phyloP scores from a whole-genome alignment of 2,329 filamentous ascomycete species.

The Trichoderma koningii region DNA sequence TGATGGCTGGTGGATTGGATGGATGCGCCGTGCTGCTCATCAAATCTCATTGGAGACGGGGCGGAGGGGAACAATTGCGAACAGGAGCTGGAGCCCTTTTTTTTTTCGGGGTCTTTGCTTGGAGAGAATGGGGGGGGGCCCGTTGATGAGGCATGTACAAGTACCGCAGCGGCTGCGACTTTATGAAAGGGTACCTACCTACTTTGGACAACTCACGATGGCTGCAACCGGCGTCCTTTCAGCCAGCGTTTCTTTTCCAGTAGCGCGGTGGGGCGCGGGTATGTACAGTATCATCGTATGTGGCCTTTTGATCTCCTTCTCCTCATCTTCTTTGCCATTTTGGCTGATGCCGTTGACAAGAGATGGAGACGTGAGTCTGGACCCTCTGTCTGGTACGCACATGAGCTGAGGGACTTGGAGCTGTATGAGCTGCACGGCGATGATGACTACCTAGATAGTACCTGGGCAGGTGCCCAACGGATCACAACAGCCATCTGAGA shows the following conservation, averaged over 20 bases:
- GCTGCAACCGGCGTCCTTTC: neutral
- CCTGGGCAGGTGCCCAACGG: too few species aligned
- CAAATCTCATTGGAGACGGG: too few species aligned
- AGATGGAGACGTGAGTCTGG: neutral
- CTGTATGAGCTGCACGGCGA: too few species aligned
- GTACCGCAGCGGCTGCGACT: slow-evolving; percentile 12
- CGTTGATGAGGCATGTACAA: neutral
- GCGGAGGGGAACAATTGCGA: too few species aligned
- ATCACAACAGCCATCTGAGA: too few species aligned
- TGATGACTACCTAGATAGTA: too few species aligned
- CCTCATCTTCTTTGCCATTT: neutral
- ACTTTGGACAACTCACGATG: too few species aligned
- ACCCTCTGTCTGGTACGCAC: neutral
- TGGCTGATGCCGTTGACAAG: slow-evolving; percentile 4
- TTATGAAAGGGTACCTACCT: too few species aligned
- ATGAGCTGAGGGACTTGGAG: too few species aligned
- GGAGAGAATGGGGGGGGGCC: neutral
- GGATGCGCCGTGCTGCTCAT: too few species aligned
- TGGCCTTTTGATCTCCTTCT: slow-evolving; percentile 1
- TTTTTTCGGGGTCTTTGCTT: too few species aligned
- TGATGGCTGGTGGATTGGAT: too few species aligned
- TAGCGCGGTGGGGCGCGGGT: slow-evolving; percentile 16
- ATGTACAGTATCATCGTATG: neutral
- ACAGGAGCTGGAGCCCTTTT: slow-evolving; percentile 10
- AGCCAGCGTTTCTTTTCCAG: slow-evolving; percentile 16